phyloP scores from a whole-genome alignment of 192 early-diverging fungal species.

The Ambispora gerdemannii region DNA sequence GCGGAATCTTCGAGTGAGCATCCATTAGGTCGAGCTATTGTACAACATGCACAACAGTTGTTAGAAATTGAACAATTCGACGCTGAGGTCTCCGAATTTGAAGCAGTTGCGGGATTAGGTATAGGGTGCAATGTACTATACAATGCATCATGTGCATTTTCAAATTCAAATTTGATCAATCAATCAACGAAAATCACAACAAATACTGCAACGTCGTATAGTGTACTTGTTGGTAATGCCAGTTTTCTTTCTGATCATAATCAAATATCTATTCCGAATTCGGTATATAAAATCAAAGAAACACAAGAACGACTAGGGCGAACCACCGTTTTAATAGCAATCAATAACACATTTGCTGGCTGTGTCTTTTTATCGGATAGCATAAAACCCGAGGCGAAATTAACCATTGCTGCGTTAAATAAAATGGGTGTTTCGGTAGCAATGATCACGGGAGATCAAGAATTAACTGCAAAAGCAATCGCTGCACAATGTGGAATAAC shows the following conservation, averaged over 20 bases:
- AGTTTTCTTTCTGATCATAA: conserved; percentile 53
- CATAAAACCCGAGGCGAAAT: conserved; percentile 73
- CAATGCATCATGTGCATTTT: conserved; percentile 5
- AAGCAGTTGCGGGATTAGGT: conserved; percentile 68
- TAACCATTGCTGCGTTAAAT: conserved; percentile 67
- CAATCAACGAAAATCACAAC: conserved; percentile 14
- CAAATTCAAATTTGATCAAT: too few species aligned
- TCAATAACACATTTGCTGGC: conserved; percentile 58
- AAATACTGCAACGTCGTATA: conserved; percentile 6
- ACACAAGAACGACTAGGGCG: conserved; percentile 64
- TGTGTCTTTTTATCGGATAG: conserved; percentile 82
- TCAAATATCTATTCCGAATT: conserved; percentile 46
- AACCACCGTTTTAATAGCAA: conserved; percentile 77
- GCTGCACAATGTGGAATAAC: conserved; percentile 79
- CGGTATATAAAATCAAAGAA: conserved; percentile 36
- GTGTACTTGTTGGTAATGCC: conserved; percentile 73
- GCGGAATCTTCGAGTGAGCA: conserved; percentile 88
- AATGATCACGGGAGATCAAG: conserved; percentile 95
- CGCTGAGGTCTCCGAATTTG: conserved; percentile 57
- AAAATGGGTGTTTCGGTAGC: conserved; percentile 72
- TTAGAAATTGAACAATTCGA: conserved; percentile 38
- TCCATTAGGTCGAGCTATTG: conserved; percentile 80
- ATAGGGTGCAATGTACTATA: conserved; percentile 56
- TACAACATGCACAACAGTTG: conserved; percentile 50
- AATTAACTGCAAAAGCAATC: conserved; percentile 75